A percentile compares a stretch with the other conserved stretches of the same genome.
Conservation (phyloP, 306 rosid species). For the Pterocarpus macrocarpus region DNA sequence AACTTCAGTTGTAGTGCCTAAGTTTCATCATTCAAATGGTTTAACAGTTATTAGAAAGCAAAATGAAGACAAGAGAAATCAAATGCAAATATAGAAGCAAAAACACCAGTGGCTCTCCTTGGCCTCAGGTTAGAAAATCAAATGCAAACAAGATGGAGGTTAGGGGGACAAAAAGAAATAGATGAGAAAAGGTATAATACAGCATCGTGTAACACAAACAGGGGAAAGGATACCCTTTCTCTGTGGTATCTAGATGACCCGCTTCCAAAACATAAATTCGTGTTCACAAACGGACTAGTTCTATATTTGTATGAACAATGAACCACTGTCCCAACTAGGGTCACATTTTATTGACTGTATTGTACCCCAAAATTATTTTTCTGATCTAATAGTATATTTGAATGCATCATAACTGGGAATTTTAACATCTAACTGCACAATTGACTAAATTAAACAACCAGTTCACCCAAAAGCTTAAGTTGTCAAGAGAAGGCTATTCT, state of each 20-base stretch:
- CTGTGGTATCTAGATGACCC: neutral
- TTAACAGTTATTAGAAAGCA: neutral
- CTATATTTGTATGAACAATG: neutral
- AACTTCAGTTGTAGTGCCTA: neutral
- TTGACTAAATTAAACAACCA: neutral
- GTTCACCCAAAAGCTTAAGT: neutral
- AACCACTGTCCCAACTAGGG: no score
- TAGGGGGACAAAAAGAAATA: neutral
- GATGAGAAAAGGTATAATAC: neutral
- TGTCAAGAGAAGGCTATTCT: neutral
- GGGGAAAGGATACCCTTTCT: neutral
- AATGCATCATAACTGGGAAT: neutral
- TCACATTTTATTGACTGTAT: no score
- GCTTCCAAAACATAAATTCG: constrained; percentile 5
- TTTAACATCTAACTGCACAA: constrained; percentile 19
- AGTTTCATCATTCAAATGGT: constrained; percentile 5
- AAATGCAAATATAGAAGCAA: constrained; percentile 11
- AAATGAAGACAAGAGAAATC: constrained; percentile 24
- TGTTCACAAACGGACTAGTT: no score
- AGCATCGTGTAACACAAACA: neutral
- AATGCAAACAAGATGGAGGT: constrained; percentile 13
- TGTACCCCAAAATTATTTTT: neutral
- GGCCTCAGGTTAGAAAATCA: constrained; percentile 4
- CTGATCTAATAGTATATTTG: neutral
- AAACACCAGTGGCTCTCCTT: neutral